Evolutionary conservation across 202 grass and related monocot species (phyloP), one percentile per base, ranked within the genome.

Genomic region (Setaria italica): DNA sequence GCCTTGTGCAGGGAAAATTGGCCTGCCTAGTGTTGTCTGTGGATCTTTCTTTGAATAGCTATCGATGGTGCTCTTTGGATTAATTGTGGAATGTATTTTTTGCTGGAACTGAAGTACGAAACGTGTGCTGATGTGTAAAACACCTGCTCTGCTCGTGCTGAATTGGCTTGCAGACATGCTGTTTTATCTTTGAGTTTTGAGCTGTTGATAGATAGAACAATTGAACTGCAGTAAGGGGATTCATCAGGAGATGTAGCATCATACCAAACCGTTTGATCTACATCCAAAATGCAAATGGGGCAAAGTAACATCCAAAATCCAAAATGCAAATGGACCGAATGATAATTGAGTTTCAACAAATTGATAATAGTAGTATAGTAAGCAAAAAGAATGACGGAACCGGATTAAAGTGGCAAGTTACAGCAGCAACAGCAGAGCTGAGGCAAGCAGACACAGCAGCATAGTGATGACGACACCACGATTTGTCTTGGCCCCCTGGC

Each of bases 1-100:
- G 37, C 46, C 68, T 84, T 87, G 53, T 42, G 85, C 77, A 72
- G 66, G 57, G 47, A 88, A 51, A 66, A 76, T 49, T 55, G 35
- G 4, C 70, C 62, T 76, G 70, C 68, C 14, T 65, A 72, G 64
- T 84, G 25, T 25, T 25, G 25, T 25, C 25, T 25, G 25, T 25
- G 25, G 25, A 25, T 25, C 25, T 25, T 25, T 25, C 25, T 25
- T 25, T 25, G 25, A 25, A 25, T 25, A 25, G 20, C 55, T 77
- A 37, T 32, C 9, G 49, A 47, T 80, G 62, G 20, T 45, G 19
- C 41, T 35, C 19, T 19, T 71, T 88, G 84, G 29, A 63, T 25
- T 30, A 43, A 54, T 11, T 29, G 20, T 79, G 55, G 16, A 51
- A 68, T 59, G 8, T 65, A 41, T 65, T 72, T 79, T 74, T 74